phyloP scores from a whole-genome alignment of 2,329 filamentous ascomycete genomes.

The Phyllosticta ampelicida region DNA sequence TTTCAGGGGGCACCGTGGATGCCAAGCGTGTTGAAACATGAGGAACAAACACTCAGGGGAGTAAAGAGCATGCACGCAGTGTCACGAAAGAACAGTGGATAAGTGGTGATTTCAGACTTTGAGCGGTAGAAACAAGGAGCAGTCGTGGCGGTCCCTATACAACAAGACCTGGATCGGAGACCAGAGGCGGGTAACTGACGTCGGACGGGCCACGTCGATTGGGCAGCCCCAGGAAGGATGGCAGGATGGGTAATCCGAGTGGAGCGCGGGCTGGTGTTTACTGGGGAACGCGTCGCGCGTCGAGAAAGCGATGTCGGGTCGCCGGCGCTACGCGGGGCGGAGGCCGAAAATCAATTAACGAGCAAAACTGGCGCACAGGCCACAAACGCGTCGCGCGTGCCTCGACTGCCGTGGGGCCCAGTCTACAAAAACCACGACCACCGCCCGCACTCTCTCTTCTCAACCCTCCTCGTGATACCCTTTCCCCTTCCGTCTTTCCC shows the following conservation, averaged over 20 bases:
- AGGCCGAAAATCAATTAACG: conserved; percentile 1
- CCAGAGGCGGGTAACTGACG: neutral
- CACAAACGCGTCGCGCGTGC: conserved; percentile 7
- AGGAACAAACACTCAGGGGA: too few relatives aligned
- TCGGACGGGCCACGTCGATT: neutral
- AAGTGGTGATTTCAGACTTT: too few relatives aligned
- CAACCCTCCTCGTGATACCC: conserved; percentile 8
- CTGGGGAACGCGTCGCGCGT: neutral
- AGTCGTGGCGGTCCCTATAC: neutral
- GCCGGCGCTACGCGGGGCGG: neutral
- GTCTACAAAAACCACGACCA: conserved; percentile 5
- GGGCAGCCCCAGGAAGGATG: neutral
- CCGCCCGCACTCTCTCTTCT: neutral
- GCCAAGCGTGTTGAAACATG: too few relatives aligned
- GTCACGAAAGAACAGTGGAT: too few relatives aligned
- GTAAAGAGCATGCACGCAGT: too few relatives aligned
- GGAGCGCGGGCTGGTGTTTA: neutral
- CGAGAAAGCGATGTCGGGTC: neutral
- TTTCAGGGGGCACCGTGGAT: too few relatives aligned
- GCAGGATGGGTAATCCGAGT: neutral
- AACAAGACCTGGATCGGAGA: neutral
- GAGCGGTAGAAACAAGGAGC: too few relatives aligned
- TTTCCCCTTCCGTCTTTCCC: conserved; percentile 3
- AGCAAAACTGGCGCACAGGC: conserved; percentile 4
- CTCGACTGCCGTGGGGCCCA: neutral